Percentiles rank a stretch among this genome's conserved stretches.
Conservation (phyloP, 306 rosid genomes). For the Gleditsia sinensis region DNA sequence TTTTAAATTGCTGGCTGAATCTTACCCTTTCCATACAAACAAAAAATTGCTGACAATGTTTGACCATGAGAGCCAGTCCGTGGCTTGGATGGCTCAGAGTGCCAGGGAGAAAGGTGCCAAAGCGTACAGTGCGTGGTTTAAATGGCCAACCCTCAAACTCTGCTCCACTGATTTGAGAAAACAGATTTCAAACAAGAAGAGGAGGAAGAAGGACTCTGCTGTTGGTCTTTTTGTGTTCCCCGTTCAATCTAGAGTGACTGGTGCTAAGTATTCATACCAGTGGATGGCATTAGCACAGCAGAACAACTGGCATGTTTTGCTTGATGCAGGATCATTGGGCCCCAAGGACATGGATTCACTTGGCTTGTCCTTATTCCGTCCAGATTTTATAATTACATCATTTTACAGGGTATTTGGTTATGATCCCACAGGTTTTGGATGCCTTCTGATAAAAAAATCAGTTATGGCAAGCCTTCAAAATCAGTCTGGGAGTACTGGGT, state of each 20-base stretch:
- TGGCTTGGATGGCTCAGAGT: conserved; percentile 92
- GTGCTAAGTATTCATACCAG: conserved; percentile 93
- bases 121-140: conserved; percentile 88
- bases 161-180: conserved; percentile 95
- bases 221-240: conserved; percentile 94
- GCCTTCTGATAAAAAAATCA: conserved; percentile 90
- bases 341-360: conserved; percentile 99
- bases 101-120: conserved; percentile 94
- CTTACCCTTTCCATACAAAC: conserved; percentile 92
- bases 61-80: conserved; percentile 97
- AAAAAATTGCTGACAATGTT: conserved; percentile 91
- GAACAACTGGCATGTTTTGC: conserved; percentile 96
- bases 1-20: conserved; percentile 78
- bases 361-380: conserved; percentile 90
- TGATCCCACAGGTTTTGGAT: conserved; percentile 98
- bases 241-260: conserved; percentile 93
- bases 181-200: conserved; percentile 86
- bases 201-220: conserved; percentile 88
- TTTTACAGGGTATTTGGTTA: conserved; percentile 94
- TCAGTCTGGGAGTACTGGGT: conserved; percentile 86
- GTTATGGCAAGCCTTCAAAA: conserved; percentile 86
- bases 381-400: conserved; percentile 91
- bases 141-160: conserved; percentile 95
- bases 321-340: conserved; percentile 96
- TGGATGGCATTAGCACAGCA: conserved; percentile 99